phyloP scores from a whole-genome alignment of 345 rosid genomes.

The Gossypium ekmanianum region DNA sequence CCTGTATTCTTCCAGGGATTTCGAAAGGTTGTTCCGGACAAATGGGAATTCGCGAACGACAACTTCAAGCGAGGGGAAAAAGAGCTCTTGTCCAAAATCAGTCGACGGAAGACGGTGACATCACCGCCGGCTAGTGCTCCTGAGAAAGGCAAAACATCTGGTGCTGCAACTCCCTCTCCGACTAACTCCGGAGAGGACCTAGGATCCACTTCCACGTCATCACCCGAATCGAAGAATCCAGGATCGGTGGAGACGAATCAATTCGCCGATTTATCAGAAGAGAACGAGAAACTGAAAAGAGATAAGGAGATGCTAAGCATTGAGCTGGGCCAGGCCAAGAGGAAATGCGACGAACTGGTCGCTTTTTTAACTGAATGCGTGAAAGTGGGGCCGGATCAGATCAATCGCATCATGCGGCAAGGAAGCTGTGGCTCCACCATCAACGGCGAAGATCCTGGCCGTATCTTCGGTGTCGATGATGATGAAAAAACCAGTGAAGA shows the following conservation, averaged over 20 bases:
- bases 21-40: constrained; percentile 73
- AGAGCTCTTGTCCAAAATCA: constrained; percentile 49
- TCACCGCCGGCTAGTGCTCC: constrained; percentile 16
- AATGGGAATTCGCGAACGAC: constrained; percentile 85
- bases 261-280: constrained; percentile 56
- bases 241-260: constrained; percentile 56
- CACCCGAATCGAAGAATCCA: constrained; percentile 70
- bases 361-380: constrained; percentile 50
- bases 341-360: constrained; percentile 64
- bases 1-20: constrained; percentile 46
- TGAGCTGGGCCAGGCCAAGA: constrained; percentile 77
- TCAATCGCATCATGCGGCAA: constrained; percentile 55
- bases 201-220: constrained; percentile 69
- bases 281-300: constrained; percentile 77
- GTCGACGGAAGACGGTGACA: constrained; percentile 51
- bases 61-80: constrained; percentile 52
- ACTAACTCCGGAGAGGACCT: constrained; percentile 72
- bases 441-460: constrained; percentile 22
- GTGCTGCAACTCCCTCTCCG: constrained; percentile 27
- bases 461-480: constrained; percentile 1
- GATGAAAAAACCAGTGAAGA: constrained; percentile 18
- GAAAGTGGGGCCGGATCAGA: constrained; percentile 70
- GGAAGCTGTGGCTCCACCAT: constrained; percentile 24
- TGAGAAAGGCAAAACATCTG: constrained; percentile 31
- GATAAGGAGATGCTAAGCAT: constrained; percentile 65